Evolutionary conservation across 768 basidiomycete genomes (phyloP).

Genomic region (Lactifluus echinatus): DNA sequence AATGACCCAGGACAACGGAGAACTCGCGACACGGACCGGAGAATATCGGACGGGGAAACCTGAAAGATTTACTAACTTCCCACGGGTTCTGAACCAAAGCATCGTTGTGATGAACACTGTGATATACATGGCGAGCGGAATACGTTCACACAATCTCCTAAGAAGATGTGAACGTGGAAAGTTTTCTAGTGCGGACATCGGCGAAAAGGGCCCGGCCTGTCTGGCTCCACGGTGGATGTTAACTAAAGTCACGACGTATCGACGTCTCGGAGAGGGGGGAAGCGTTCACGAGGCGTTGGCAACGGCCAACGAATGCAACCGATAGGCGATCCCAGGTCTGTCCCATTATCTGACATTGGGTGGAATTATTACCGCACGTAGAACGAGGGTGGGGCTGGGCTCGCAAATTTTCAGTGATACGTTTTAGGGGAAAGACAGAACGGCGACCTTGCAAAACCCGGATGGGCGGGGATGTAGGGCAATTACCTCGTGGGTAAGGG

Average conservation of each 20-base stretch:
- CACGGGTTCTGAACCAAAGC: slow-evolving; percentile 1
- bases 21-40: background rate
- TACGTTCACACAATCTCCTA: background rate
- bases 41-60: background rate
- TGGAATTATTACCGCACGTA: background rate
- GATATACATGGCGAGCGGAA: background rate
- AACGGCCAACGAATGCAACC: background rate
- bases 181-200: background rate
- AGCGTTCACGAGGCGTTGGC: background rate
- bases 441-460: slow-evolving; percentile 4
- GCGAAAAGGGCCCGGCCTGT: background rate
- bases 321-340: background rate
- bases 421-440: background rate
- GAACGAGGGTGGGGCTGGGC: background rate
- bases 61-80: background rate
- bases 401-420: background rate
- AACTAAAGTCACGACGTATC: background rate
- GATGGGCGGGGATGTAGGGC: slow-evolving; percentile 3
- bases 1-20: background rate
- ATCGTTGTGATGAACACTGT: background rate
- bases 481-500: background rate
- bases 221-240: slow-evolving; percentile 5
- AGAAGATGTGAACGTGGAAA: background rate
- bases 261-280: background rate
- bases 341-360: background rate